Percentiles rank a stretch among this genome's conserved stretches.
phyloP scores from a whole-genome alignment of 331 rosid genomes.

The Rosa hybrid region DNA sequence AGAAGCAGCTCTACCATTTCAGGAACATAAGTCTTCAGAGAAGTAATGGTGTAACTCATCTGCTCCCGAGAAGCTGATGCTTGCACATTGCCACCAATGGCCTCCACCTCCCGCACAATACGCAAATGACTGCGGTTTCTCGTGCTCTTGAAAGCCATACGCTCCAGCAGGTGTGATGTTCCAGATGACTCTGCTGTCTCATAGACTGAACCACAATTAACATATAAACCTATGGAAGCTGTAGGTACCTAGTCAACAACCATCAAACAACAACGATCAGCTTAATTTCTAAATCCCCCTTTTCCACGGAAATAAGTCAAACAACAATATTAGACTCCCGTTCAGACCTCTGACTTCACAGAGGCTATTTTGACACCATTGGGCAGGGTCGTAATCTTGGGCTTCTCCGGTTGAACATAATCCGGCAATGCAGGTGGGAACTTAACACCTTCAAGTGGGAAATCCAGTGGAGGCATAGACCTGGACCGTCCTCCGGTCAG shows the following conservation, averaged over 20 bases:
- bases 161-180: slow-evolving; percentile 75
- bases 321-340: background rate
- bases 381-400: slow-evolving; percentile 69
- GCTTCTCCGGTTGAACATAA: slow-evolving; percentile 60
- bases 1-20: slow-evolving; percentile 93
- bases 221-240: slow-evolving; percentile 81
- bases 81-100: slow-evolving; percentile 85
- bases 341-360: slow-evolving; percentile 61
- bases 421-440: slow-evolving; percentile 84
- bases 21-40: slow-evolving; percentile 85
- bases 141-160: slow-evolving; percentile 92
- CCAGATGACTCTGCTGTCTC: slow-evolving; percentile 79
- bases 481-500: slow-evolving; percentile 55
- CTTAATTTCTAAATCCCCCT: background rate
- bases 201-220: slow-evolving; percentile 77
- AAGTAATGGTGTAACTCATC: slow-evolving; percentile 90
- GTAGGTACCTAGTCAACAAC: slow-evolving; percentile 58
- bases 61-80: slow-evolving; percentile 93
- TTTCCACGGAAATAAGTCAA: background rate
- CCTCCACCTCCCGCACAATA: slow-evolving; percentile 89
- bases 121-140: slow-evolving; percentile 83
- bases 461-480: slow-evolving; percentile 57
- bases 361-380: slow-evolving; percentile 87
- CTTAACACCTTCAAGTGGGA: slow-evolving; percentile 63
- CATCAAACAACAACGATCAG: slow-evolving; percentile 15